A percentile compares a stretch with the other conserved stretches of the same genome.
These are phyloP conservation scores for Fusarium torreyae DNA, from an alignment of 2,329 filamentous ascomycete genomes.

Conservation along the genomic window DNA sequence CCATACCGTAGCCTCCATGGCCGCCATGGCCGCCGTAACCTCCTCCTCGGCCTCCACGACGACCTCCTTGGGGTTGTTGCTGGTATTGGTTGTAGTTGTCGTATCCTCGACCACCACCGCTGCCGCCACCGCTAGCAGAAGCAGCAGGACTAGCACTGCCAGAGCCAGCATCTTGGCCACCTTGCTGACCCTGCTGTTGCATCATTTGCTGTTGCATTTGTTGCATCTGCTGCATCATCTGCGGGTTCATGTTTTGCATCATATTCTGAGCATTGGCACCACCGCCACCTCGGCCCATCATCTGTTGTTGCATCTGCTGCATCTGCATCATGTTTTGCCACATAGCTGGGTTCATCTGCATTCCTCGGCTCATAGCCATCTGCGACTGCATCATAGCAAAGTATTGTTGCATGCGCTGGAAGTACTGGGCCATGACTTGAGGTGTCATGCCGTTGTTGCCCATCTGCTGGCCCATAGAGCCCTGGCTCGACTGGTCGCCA, in stretches of 20 bases:
- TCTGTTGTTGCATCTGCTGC: conserved; percentile 75
- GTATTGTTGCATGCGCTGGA: conserved; percentile 98
- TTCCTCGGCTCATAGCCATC: conserved; percentile 85
- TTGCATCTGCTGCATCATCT: conserved; percentile 74
- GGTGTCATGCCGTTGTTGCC: conserved; percentile 83
- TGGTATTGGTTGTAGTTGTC: conserved; percentile 58
- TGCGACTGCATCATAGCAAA: conserved; percentile 96
- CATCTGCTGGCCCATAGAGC: conserved; percentile 60
- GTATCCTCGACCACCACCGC: conserved; percentile 51
- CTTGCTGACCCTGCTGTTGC: conserved; percentile 57
- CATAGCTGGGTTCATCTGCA: conserved; percentile 82
- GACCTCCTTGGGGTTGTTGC: conserved; percentile 61
- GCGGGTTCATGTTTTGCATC: conserved; percentile 62
- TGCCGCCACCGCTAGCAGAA: conserved; percentile 25
- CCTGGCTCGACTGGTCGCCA: conserved; percentile 60
- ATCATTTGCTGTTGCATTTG: conserved; percentile 62
- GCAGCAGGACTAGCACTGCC: conserved; percentile 40
- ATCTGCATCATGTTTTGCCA: conserved; percentile 83
- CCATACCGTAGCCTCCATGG: conserved; percentile 55
- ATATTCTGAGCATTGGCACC: conserved; percentile 57
- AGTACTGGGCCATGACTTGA: conserved; percentile 98
- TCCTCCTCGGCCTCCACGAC: conserved; percentile 53
- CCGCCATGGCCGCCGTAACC: conserved; percentile 50
- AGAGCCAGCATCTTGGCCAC: conserved; percentile 50
- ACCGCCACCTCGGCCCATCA: conserved; percentile 63